Percentiles rank a stretch among this genome's conserved stretches.
phyloP scores from a whole-genome alignment of 176 grass and related monocot species.

The Juncus inflexus region DNA sequence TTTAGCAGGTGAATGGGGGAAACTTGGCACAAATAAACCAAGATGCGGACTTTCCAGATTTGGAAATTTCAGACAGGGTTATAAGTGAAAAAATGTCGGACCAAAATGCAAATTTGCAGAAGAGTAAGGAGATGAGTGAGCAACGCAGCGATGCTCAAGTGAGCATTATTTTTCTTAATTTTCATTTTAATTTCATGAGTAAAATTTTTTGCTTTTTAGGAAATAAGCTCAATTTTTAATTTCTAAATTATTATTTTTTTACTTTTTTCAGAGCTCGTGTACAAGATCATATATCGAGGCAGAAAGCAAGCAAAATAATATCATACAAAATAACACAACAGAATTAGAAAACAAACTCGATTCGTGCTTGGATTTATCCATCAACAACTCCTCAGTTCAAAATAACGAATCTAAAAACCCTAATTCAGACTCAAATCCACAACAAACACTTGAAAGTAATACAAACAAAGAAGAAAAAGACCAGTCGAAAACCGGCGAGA shows the following conservation, averaged over 20 bases:
- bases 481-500: too few species aligned
- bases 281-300: constrained; percentile 85
- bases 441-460: too few species aligned
- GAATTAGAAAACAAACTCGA: not conserved
- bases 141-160: constrained; percentile 98
- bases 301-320: constrained; percentile 53
- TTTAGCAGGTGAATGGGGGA: constrained; percentile 54
- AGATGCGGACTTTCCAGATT: constrained; percentile 38
- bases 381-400: constrained; percentile 6
- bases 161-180: constrained; percentile 34
- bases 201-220: too few species aligned
- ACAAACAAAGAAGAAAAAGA: not conserved
- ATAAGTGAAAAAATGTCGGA: constrained; percentile 22
- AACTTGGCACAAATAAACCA: constrained; percentile 34
- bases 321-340: too few species aligned
- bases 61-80: constrained; percentile 10
- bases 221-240: too few species aligned
- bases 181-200: not conserved
- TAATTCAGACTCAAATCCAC: too few species aligned
- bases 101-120: constrained; percentile 14
- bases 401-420: not conserved
- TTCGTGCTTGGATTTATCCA: constrained; percentile 11
- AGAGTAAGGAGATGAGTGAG: constrained; percentile 66
- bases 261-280: constrained; percentile 79
- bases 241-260: constrained; percentile 21